phyloP scores from a whole-genome alignment of 306 rosid genomes.

The Parietaria judaica region DNA sequence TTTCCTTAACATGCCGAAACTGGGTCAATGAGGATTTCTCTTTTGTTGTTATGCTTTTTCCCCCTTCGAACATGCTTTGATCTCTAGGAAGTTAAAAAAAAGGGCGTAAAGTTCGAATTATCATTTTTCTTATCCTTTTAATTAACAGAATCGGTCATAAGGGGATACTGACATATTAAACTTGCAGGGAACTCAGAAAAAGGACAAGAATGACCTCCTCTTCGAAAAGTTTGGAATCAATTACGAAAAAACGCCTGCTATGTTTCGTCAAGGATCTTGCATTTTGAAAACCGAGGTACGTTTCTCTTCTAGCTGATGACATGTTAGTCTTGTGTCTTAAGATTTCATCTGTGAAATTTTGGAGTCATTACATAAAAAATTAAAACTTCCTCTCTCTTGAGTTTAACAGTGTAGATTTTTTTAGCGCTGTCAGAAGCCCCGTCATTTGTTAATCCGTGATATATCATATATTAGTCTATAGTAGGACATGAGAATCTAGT shows the following conservation, averaged over 20 bases:
- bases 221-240: constrained; percentile 53
- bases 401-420: too few relatives aligned
- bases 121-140: too few relatives aligned
- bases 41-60: not conserved
- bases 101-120: too few relatives aligned
- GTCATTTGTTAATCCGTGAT: too few relatives aligned
- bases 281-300: constrained; percentile 41
- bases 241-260: constrained; percentile 44
- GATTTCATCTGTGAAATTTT: too few relatives aligned
- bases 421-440: too few relatives aligned
- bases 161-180: not conserved
- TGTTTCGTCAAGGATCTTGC: constrained; percentile 74
- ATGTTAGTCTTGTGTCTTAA: too few relatives aligned
- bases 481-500: too few relatives aligned
- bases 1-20: not conserved
- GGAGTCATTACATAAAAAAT: too few relatives aligned
- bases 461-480: too few relatives aligned
- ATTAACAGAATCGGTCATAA: not conserved
- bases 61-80: not conserved
- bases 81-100: not conserved
- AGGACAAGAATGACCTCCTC: constrained; percentile 47
- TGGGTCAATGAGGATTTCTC: not conserved
- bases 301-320: not conserved
- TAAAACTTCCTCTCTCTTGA: too few relatives aligned
- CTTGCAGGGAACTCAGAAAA: constrained; percentile 45